phyloP scores from a whole-genome alignment of 2,329 filamentous ascomycete genomes.

The Grosmannia huntii region DNA sequence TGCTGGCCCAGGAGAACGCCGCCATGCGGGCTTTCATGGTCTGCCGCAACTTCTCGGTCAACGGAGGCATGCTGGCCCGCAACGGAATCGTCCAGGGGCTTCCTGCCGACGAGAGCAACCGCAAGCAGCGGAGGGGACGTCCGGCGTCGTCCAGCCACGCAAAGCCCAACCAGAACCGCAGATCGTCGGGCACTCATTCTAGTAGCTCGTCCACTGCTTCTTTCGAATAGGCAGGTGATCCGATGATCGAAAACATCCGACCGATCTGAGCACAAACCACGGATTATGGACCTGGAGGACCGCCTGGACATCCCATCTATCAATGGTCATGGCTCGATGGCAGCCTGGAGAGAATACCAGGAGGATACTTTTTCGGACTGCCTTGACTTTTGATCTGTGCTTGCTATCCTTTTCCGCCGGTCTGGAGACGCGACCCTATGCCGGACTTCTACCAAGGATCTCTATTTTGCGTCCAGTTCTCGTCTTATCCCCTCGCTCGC shows the following conservation, averaged over 20 bases:
- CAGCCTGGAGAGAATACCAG: neutral
- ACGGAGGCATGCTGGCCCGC: slow-evolving; percentile 75
- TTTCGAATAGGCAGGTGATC: slow-evolving; percentile 30
- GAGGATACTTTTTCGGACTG: neutral
- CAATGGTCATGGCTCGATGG: neutral
- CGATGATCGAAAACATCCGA: neutral
- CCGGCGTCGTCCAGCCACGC: slow-evolving; percentile 23
- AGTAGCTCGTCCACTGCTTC: slow-evolving; percentile 51
- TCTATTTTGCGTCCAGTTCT: too few relatives aligned
- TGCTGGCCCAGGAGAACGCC: slow-evolving; percentile 79
- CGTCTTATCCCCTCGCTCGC: too few relatives aligned
- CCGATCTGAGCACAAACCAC: neutral
- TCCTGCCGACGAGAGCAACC: slow-evolving; percentile 38
- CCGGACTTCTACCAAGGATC: too few relatives aligned
- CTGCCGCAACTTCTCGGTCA: slow-evolving; percentile 93
- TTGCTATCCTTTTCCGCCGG: neutral
- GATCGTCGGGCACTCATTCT: slow-evolving; percentile 39
- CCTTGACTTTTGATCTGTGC: neutral
- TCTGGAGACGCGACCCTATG: too few relatives aligned
- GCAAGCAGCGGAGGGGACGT: slow-evolving; percentile 34
- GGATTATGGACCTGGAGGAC: neutral
- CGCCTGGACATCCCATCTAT: neutral
- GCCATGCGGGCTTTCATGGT: slow-evolving; percentile 96
- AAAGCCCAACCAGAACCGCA: neutral
- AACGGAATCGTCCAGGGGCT: slow-evolving; percentile 57